phyloP scores from a whole-genome alignment of 805 yeast species.

The Wickerhamiella nectarea region DNA sequence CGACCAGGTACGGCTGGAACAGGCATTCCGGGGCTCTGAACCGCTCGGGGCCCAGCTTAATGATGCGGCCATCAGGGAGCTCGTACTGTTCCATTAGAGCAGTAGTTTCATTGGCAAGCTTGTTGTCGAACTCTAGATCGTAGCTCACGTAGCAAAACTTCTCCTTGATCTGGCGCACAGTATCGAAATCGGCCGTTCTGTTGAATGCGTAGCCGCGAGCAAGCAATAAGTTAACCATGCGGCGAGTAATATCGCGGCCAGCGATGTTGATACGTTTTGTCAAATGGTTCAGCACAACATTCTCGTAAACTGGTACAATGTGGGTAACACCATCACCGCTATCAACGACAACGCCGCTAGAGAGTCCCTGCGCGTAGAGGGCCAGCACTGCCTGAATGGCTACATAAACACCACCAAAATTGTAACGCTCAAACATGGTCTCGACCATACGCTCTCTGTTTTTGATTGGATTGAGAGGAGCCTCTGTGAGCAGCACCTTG shows the following conservation, averaged over 20 bases:
- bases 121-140: constrained; percentile 80
- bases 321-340: constrained; percentile 99
- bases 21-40: constrained; percentile 95
- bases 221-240: constrained; percentile 74
- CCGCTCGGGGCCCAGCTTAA: constrained; percentile 88
- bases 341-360: constrained; percentile 96
- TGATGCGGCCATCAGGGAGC: constrained; percentile 91
- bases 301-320: constrained; percentile 94
- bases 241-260: constrained; percentile 96
- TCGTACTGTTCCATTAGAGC: constrained; percentile 83
- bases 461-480: constrained; percentile 91
- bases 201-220: constrained; percentile 97
- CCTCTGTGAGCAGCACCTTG: constrained; percentile 84
- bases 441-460: constrained; percentile 87
- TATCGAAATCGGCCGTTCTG: constrained; percentile 97
- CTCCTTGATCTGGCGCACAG: constrained; percentile 95
- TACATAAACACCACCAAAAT: constrained; percentile 84
- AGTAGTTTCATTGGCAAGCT: constrained; percentile 86
- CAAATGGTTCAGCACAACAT: constrained; percentile 87
- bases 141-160: constrained; percentile 90
- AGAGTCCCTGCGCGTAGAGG: constrained; percentile 88
- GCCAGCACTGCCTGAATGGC: constrained; percentile 98
- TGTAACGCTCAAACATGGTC: constrained; percentile 82
- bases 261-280: constrained; percentile 92
- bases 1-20: constrained; percentile 91